Base-by-base conservation (phyloP, 768 basidiomycete genomes). In the Tylopilus vinaceipallidus region DNA sequence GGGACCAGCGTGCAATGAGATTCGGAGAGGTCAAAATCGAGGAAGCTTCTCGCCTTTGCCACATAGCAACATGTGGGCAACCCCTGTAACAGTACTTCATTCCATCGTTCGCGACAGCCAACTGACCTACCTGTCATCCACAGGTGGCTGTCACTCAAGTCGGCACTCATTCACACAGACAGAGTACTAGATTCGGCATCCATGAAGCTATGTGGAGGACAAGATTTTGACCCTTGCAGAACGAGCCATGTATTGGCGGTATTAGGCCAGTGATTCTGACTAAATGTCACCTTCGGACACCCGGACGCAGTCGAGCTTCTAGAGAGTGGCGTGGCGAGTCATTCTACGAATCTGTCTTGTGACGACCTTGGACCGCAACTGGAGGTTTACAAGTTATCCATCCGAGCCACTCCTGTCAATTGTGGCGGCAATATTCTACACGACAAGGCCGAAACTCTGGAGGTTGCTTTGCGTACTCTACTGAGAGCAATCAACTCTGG, bases 1-100 rank as follows among this genome's bases (percentile, higher is more conserved):
- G 59, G 59, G 59, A 61, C n/a, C 59, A 57, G 6, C 6, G 6
- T 16, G 55, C 59, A 2, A 1, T 2, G 13, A 10, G 6, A 1
- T 35, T 52, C 0, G 35, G 17, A 16, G 27, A 40, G 7, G n/a
- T 47, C 7, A n/a, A 26, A 11, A 6, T 40, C 5, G 44, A 57
- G 7, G 16, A 53, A 17, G 19, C 49, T 5, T 37, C 55, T 16
- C 20, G 20, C 10, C 2, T 53, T 1, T 2, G 11, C 12, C 55
- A 43, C 33, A 49, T 57, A 12, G 19, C 16, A 11, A 27, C 45
- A 9, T 54, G 33, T 8, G 47, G 49, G 26, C 7, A 37, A 23
- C 48, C 47, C 6, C 17, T 50, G 53, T 55, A 37, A 43, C n/a
- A n/a, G n/a, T 17, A 12, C 13, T 6, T 8, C 14, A 30, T 17